phyloP scores from a whole-genome alignment of 1,284 basidiomycete species.

The Fistulinella cinereoalba region DNA sequence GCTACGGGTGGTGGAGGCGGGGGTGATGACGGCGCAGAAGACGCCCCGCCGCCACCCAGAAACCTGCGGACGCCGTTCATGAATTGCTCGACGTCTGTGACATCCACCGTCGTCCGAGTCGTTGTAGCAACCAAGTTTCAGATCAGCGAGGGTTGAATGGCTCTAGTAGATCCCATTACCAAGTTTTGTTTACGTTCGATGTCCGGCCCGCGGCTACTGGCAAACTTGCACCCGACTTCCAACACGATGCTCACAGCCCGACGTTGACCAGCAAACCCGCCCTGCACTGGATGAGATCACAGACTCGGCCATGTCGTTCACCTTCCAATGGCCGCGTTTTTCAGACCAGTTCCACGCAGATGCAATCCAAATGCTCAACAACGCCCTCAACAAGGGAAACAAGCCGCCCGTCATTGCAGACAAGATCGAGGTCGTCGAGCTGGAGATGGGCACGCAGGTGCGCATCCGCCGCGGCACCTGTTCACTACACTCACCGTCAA shows the following conservation, averaged over 20 bases:
- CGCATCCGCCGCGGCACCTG: constrained; percentile 25
- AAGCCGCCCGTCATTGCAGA: constrained; percentile 98
- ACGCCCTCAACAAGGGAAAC: constrained; percentile 94
- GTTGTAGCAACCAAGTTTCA: no score
- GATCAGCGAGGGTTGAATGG: no score
- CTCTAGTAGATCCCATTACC: no score
- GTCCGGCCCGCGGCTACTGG: no score
- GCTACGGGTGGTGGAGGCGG: constrained; percentile 18
- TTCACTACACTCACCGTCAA: constrained; percentile 6
- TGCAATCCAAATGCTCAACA: constrained; percentile 92
- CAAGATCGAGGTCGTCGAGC: constrained; percentile 94
- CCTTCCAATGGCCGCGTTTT: constrained; percentile 97
- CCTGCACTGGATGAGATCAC: not conserved
- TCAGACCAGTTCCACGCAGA: constrained; percentile 92
- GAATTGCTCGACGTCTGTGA: constrained; percentile 20
- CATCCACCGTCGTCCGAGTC: constrained; percentile 22
- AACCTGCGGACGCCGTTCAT: constrained; percentile 77
- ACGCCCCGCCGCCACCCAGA: constrained; percentile 46
- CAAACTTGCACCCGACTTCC: no score
- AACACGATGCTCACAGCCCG: constrained; percentile 21
- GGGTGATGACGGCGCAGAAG: constrained; percentile 15
- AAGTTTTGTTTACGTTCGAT: no score
- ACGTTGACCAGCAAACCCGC: constrained; percentile 7
- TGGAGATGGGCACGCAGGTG: constrained; percentile 97
- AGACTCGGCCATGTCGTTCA: constrained; percentile 81